Percentiles rank a stretch among this genome's conserved stretches.
Evolutionary conservation across 2,329 filamentous ascomycete species (phyloP).

Genomic region (Pseudogymnoascus sp.): DNA sequence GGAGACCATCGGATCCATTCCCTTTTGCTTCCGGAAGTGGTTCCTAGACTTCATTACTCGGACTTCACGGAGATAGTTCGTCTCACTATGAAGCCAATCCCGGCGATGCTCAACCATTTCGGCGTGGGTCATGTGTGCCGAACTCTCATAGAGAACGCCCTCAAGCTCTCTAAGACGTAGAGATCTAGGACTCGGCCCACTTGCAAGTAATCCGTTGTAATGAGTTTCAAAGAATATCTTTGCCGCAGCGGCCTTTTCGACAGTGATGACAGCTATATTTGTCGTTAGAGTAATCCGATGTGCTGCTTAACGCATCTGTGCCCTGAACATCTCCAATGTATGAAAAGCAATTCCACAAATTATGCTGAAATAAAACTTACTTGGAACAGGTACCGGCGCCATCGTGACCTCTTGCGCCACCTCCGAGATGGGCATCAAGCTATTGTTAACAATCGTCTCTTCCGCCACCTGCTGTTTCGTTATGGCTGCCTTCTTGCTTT

Average conservation of each 20-base stretch:
- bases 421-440: slow-evolving; percentile 25
- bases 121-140: slow-evolving; percentile 36
- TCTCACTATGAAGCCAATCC: slow-evolving; percentile 60
- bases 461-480: slow-evolving; percentile 19
- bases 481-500: slow-evolving; percentile 13
- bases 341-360: neutral
- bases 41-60: slow-evolving; percentile 61
- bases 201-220: slow-evolving; percentile 61
- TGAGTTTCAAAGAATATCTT: slow-evolving; percentile 83
- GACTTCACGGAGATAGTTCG: slow-evolving; percentile 63
- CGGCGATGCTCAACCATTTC: slow-evolving; percentile 47
- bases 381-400: slow-evolving; percentile 22
- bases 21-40: slow-evolving; percentile 22
- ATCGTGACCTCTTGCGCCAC: slow-evolving; percentile 14
- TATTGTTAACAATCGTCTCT: slow-evolving; percentile 15
- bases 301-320: neutral
- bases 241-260: slow-evolving; percentile 69
- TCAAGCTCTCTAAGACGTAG: slow-evolving; percentile 56
- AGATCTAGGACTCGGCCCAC: slow-evolving; percentile 47
- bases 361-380: slow-evolving; percentile 15
- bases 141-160: slow-evolving; percentile 47
- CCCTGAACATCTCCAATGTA: too few relatives aligned
- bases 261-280: slow-evolving; percentile 40
- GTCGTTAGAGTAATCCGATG: neutral
- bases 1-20: slow-evolving; percentile 43